Base-by-base conservation (phyloP, 2,329 filamentous ascomycete species). In the Phyllosticta capitalensis region DNA sequence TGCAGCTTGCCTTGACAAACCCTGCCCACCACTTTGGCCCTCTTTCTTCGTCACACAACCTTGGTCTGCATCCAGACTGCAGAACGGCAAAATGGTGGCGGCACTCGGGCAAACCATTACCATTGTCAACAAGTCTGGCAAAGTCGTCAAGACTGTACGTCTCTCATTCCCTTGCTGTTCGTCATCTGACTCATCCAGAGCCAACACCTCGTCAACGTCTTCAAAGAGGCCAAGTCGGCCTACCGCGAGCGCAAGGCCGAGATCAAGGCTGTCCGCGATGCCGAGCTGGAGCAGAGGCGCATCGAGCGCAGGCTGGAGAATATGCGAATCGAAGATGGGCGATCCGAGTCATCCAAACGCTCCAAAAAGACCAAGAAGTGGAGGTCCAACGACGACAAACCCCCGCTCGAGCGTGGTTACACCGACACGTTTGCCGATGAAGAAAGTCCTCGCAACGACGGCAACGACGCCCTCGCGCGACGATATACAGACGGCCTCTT, bases 161-260 rank as follows among this genome's bases (percentile, higher is more conserved):
- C 64, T 54, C 53, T 61, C 45, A 50, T 54, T 28, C 30, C 61
- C 56, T 59, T 61, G 57, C n/a, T 54, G 52, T 51, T 48, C 20
- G 51, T 28, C 56, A 51, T 30, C 54, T 57, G 55, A 56, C 69
- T 66, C n/a, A 56, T 50, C 45, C 68, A 95, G 90, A 90, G 90
- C 69, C 96, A 95, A 76, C 89, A 96, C 67, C 79, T 97, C 22
- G 83, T 95, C 69, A 87, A 85, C 70, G 87, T 96, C 69, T 95
- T 95, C 80, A 95, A 90, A 72, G 91, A 96, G 71, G 92, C 92
- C 64, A 90, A 90, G 71, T 84, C 86, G 58, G 89, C 89, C 61
- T 97, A 97, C 75, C 82, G 86, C 60, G 90, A 95, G 69, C 89
- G 89, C 69, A 96, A 95, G 73, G 87, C 89, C 6, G 85, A 91